These are phyloP conservation scores for Asterophora parasitica DNA, from an alignment of 768 basidiomycete species.

Conservation along the genomic window DNA sequence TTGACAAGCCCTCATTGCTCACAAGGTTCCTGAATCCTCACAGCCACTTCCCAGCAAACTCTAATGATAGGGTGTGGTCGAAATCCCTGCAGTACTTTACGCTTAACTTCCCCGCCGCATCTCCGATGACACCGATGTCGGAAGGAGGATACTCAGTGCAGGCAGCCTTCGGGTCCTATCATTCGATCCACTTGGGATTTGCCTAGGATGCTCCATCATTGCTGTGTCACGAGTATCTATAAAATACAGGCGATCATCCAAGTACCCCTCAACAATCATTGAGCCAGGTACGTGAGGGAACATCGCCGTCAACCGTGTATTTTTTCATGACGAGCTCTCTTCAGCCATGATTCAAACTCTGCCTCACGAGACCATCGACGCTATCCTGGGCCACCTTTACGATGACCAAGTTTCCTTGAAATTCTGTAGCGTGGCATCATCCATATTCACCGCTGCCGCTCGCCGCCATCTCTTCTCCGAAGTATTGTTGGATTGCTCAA, in stretches of 20 bases:
- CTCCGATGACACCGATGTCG: not conserved
- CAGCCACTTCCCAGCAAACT: not conserved
- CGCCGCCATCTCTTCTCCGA: slow-evolving; percentile 28
- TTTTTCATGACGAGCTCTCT: not conserved
- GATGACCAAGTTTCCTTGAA: slow-evolving; percentile 23
- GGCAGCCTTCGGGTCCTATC: no score
- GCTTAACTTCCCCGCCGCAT: not conserved
- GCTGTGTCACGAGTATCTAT: not conserved
- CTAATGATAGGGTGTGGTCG: not conserved
- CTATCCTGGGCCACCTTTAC: slow-evolving; percentile 25
- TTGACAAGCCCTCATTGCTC: no score
- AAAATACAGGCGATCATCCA: not conserved
- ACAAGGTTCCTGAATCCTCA: not conserved
- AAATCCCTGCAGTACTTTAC: not conserved
- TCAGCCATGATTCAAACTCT: slow-evolving; percentile 14
- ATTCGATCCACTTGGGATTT: not conserved
- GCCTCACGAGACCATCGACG: slow-evolving; percentile 31
- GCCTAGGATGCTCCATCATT: not conserved
- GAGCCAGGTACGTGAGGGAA: not conserved
- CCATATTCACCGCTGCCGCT: slow-evolving; percentile 21
- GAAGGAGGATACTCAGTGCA: not conserved
- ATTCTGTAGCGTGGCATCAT: slow-evolving; percentile 26
- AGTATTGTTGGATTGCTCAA: slow-evolving; percentile 21
- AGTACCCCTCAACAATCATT: not conserved
- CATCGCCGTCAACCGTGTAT: not conserved